Base-by-base conservation (phyloP, 495 filamentous ascomycete species). In the Astrothelium subdiscretum region DNA sequence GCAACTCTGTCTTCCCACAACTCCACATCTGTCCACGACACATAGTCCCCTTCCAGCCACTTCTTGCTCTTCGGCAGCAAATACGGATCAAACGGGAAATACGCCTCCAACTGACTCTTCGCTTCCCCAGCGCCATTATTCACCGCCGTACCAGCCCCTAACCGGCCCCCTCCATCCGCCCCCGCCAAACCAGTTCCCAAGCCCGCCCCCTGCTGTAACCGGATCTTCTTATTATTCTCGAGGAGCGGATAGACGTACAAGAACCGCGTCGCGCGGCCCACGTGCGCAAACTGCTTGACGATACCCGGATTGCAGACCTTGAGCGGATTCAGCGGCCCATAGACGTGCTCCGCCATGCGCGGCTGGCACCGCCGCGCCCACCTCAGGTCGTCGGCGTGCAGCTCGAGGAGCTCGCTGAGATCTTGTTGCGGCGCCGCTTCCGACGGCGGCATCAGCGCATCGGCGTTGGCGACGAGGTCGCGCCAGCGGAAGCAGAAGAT, bases 401-500 rank as follows among this genome's bases (percentile, higher is more conserved):
- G 73, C 57, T 87, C 84, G 0, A 78, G 67, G 13, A 80, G 74
- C 24, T 82, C 79, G 24, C 79, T 74, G 44, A 81, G 69, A 13
- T 84, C 79, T 11, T 4, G 24, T n/a, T 48, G 42, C 4, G 4
- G 5, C 42, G 3, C 42, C 18, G 4, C 42, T 24, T 76, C 68
- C 80, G 62, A 75, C 77, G 62, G 82, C 79, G 8, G 48, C 48
- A 26, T 8, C 48, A 54, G 22, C 22, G 4, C 48, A 3, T 54
- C 48, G 18, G 67, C 42, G 54, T 75, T 81, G 20, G 78, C 80
- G 42, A 89, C 86, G 54, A 99, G 77, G 62, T 97, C 92, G 40
- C 88, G 85, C 92, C 92, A 97, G 42, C 95, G 86, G 79, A 97
- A 99, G 78, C 94, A 99, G 79, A 97, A 99, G 58, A 97, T 95